phyloP scores from a whole-genome alignment of 1,284 basidiomycete species.

The Tilletia horrida region DNA sequence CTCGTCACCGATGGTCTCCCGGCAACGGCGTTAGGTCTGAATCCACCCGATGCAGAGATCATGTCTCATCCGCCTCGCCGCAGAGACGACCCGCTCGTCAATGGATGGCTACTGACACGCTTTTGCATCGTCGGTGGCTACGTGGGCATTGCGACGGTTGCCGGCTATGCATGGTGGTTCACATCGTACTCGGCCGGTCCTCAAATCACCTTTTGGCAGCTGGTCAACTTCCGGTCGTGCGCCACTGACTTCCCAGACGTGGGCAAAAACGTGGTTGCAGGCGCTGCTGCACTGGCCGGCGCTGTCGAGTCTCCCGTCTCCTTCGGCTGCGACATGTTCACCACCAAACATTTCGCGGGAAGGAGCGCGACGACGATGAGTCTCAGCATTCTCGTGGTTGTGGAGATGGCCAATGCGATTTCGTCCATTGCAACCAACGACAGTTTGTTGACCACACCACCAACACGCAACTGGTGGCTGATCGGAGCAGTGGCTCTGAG shows the following conservation, averaged over 20 bases:
- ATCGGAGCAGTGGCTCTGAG: conserved; percentile 14
- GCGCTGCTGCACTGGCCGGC: conserved; percentile 40
- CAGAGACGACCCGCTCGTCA: conserved; percentile 16
- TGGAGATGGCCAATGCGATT: conserved; percentile 99
- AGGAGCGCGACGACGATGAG: conserved; percentile 85
- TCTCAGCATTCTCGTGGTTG: conserved; percentile 82
- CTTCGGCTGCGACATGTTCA: conserved; percentile 89
- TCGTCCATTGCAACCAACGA: conserved; percentile 97
- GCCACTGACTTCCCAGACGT: conserved; percentile 71
- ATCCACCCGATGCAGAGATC: conserved; percentile 18
- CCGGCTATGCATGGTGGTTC: conserved; percentile 20
- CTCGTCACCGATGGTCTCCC: conserved; percentile 22
- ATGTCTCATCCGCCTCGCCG: conserved; percentile 14
- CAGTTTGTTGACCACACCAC: conserved; percentile 76
- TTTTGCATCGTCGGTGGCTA: conserved; percentile 19
- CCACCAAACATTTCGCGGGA: conserved; percentile 69
- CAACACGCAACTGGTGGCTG: conserved; percentile 82
- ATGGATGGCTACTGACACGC: conserved; percentile 11
- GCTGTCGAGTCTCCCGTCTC: not conserved
- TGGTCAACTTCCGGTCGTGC: conserved; percentile 67
- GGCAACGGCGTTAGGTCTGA: conserved; percentile 19
- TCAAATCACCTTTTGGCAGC: conserved; percentile 18
- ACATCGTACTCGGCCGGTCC: conserved; percentile 13
- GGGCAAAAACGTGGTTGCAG: conserved; percentile 4
- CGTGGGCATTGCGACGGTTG: conserved; percentile 20